These are phyloP conservation scores for Neurospora sp. DNA, from an alignment of 495 filamentous ascomycete genomes.

Conservation along the genomic window DNA sequence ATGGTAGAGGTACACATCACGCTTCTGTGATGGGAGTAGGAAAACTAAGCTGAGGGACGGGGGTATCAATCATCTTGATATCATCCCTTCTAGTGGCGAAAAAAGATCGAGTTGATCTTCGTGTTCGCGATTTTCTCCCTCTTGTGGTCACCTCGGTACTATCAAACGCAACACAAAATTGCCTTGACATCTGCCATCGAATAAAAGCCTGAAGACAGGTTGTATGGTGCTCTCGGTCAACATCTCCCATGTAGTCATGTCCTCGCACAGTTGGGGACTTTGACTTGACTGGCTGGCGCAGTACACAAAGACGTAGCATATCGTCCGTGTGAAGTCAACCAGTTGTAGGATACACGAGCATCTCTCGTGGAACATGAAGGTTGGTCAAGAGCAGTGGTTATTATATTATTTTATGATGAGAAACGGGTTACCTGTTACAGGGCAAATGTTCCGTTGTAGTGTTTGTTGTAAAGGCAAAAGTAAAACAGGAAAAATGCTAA, in stretches of 20 bases:
- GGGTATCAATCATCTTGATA: neutral
- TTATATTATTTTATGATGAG: neutral
- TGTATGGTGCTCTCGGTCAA: neutral
- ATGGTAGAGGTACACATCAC: no score
- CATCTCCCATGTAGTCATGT: neutral
- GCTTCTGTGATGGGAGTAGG: neutral
- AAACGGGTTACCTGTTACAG: neutral
- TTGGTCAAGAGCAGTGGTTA: neutral
- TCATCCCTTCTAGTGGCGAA: neutral
- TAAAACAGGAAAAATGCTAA: no score
- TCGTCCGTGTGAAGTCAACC: neutral
- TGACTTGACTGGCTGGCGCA: neutral
- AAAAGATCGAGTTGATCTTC: neutral
- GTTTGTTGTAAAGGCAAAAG: no score
- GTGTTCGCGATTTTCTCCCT: neutral
- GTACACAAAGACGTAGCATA: neutral
- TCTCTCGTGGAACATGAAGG: neutral
- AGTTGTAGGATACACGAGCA: neutral
- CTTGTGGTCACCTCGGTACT: neutral
- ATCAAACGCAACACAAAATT: neutral
- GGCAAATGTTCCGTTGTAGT: neutral
- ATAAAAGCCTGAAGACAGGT: neutral
- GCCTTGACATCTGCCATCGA: neutral
- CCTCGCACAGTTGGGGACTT: neutral
- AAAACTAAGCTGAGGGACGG: neutral